These are phyloP conservation scores for Baorangia bicolor DNA, from an alignment of 768 basidiomycete genomes.

Conservation along the genomic window DNA sequence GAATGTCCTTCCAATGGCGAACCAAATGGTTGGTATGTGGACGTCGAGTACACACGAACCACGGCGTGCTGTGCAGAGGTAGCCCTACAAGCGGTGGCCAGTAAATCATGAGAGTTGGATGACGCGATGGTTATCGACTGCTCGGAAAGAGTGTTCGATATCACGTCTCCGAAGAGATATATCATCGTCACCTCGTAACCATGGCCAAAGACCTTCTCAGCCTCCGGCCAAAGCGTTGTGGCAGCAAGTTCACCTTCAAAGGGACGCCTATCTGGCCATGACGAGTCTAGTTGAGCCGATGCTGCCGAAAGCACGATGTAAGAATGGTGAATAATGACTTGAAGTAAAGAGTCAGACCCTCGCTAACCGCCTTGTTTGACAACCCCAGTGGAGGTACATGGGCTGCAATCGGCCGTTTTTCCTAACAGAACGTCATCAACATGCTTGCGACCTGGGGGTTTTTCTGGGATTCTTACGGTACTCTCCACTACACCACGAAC, in stretches of 20 bases:
- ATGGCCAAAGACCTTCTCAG: conserved; percentile 96
- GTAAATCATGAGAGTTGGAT: conserved; percentile 63
- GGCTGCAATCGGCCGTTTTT: conserved; percentile 69
- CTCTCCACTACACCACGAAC: conserved; percentile 48
- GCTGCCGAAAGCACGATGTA: conserved; percentile 9
- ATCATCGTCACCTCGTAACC: conserved; percentile 77
- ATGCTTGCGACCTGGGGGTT: not conserved
- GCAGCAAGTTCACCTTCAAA: conserved; percentile 90
- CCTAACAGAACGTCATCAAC: conserved; percentile 37
- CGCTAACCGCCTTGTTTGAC: conserved; percentile 87
- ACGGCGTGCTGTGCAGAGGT: conserved; percentile 87
- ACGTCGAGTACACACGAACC: conserved; percentile 76
- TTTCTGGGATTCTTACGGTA: conserved; percentile 40
- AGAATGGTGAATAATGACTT: not conserved
- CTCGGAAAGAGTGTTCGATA: not conserved
- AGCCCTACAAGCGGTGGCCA: conserved; percentile 92
- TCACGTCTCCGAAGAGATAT: not conserved
- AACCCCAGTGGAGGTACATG: conserved; percentile 91
- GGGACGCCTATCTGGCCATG: conserved; percentile 44
- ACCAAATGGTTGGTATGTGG: conserved; percentile 68
- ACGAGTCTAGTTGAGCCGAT: conserved; percentile 17
- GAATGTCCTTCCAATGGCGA: conserved; percentile 77
- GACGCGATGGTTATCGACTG: conserved; percentile 81
- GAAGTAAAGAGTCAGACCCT: conserved; percentile 42
- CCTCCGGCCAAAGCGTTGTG: conserved; percentile 93